Conservation (phyloP, 2,329 filamentous ascomycete species). For the Trichoderma semiorbis region DNA sequence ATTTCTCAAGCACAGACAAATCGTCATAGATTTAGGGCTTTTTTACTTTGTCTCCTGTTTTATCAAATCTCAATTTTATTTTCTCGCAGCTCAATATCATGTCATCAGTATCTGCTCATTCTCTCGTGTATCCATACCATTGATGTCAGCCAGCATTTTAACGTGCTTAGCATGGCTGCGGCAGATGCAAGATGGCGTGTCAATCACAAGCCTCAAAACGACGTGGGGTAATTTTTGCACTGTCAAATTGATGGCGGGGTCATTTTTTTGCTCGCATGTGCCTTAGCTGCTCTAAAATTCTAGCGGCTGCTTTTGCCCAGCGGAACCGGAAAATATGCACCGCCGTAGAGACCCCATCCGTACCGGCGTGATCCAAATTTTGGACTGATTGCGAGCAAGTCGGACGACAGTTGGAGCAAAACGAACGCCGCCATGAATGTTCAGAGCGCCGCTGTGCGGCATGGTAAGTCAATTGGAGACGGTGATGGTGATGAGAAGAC, state of each 20-base stretch:
- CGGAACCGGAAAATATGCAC: constrained; percentile 24
- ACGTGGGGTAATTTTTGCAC: neutral
- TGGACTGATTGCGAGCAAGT: constrained; percentile 19
- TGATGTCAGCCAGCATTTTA: neutral
- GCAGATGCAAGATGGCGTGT: neutral
- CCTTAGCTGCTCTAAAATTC: neutral
- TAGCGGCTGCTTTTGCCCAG: neutral
- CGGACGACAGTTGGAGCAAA: constrained; percentile 11
- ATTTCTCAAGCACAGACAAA: constrained; percentile 17
- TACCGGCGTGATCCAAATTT: constrained; percentile 28
- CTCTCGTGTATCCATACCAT: neutral
- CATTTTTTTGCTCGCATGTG: neutral
- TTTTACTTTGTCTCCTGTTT: neutral
- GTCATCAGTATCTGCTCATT: neutral
- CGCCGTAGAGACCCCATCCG: constrained; percentile 18
- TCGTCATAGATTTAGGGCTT: constrained; percentile 17
- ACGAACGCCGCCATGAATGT: constrained; percentile 48
- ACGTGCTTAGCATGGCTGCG: neutral
- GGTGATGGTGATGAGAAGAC: neutral
- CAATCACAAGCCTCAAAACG: neutral
- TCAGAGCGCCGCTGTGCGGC: constrained; percentile 52
- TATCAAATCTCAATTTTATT: neutral
- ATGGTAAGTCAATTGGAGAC: constrained; percentile 42
- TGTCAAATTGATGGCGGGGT: neutral
- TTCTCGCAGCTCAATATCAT: neutral